Evolutionary conservation across 139 green algal species (phyloP).

Genomic region (Ettlia oleoabundans): DNA sequence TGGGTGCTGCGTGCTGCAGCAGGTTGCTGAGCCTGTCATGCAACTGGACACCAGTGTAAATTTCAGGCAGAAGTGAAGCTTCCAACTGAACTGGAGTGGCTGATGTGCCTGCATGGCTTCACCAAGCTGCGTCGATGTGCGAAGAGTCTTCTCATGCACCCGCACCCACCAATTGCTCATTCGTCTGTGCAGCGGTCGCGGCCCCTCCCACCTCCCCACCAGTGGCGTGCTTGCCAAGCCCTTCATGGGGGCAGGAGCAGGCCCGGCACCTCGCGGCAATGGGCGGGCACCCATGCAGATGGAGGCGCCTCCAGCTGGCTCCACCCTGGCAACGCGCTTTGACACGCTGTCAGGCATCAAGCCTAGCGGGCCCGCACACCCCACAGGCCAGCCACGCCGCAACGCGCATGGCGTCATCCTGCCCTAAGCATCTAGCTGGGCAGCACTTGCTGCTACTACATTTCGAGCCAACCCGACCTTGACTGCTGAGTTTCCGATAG

Average conservation of each 20-base stretch:
- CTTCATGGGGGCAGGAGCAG: not conserved
- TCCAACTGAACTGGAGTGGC: too few relatives aligned
- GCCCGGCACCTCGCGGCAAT: not conserved
- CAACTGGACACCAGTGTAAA: not conserved
- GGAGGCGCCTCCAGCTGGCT: not conserved
- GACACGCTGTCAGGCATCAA: not conserved
- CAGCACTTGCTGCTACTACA: too few relatives aligned
- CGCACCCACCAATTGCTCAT: not conserved
- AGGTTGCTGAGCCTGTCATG: not conserved
- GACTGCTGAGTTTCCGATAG: too few relatives aligned
- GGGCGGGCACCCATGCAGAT: conserved; percentile 11
- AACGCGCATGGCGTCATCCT: conserved; percentile 38
- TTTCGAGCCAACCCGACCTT: too few relatives aligned
- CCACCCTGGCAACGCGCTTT: conserved; percentile 12
- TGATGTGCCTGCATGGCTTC: too few relatives aligned
- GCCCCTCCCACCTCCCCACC: conserved; percentile 9
- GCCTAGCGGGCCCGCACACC: not conserved
- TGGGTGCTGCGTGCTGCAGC: not conserved
- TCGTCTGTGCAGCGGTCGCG: not conserved
- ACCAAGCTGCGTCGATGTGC: too few relatives aligned
- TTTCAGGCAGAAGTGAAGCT: not conserved
- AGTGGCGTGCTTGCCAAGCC: conserved; percentile 21
- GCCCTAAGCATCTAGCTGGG: too few relatives aligned
- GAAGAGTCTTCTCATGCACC: not conserved
- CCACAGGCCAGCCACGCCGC: conserved; percentile 14